Conservation (phyloP, 2,329 filamentous ascomycete genomes). For the Pseudonectria foliicola region DNA sequence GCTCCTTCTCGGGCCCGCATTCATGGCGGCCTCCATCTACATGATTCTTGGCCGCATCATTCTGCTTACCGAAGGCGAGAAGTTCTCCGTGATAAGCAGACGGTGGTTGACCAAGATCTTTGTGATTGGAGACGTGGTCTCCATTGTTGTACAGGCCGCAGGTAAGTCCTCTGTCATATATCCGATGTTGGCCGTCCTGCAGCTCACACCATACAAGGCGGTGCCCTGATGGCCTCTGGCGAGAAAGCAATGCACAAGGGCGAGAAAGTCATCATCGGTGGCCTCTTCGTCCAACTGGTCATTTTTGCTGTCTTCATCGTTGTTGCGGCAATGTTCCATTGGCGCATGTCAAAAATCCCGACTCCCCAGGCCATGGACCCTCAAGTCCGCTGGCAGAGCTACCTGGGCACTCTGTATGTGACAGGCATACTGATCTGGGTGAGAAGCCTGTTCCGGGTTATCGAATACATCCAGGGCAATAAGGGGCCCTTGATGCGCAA, state of each 20-base stretch:
- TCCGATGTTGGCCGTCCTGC: not conserved
- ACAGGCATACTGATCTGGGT: conserved; percentile 30
- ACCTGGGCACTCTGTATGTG: conserved; percentile 21
- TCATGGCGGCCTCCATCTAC: conserved; percentile 42
- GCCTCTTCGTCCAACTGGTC: conserved; percentile 47
- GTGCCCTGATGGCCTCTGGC: conserved; percentile 16
- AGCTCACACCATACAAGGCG: conserved; percentile 10
- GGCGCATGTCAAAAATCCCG: conserved; percentile 13
- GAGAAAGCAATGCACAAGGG: conserved; percentile 24
- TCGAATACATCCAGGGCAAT: conserved; percentile 34
- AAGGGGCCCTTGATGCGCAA: conserved; percentile 26
- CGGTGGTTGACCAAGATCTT: conserved; percentile 44
- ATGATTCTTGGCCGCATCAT: conserved; percentile 40
- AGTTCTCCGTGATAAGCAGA: conserved; percentile 33
- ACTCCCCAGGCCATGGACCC: conserved; percentile 7
- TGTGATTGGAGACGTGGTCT: conserved; percentile 43
- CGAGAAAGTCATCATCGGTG: conserved; percentile 42
- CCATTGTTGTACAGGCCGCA: conserved; percentile 29
- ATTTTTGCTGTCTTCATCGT: conserved; percentile 47
- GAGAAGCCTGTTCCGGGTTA: conserved; percentile 33
- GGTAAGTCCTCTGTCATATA: conserved; percentile 5
- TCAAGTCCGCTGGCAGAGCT: conserved; percentile 25
- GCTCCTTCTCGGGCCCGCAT: conserved; percentile 31
- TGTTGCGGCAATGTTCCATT: conserved; percentile 39
- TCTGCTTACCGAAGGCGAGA: conserved; percentile 28